Percentiles rank a stretch among this genome's conserved stretches.
phyloP scores from a whole-genome alignment of 352 stramenopile species.

The Vaucheria bursata region DNA sequence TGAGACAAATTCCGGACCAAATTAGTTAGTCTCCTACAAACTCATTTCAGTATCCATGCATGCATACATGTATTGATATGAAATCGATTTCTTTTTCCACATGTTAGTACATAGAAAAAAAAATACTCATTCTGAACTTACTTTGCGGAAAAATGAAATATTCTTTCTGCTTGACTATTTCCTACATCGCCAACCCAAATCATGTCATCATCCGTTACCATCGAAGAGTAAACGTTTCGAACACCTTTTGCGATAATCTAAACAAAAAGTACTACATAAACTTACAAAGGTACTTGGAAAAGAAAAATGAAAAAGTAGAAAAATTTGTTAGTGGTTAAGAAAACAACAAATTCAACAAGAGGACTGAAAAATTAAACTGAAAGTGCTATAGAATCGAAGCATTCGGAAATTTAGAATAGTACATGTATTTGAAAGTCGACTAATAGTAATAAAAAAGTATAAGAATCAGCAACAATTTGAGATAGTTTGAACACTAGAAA shows the following conservation, averaged over 20 bases:
- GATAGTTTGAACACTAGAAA: too few relatives aligned
- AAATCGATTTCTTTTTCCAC: background rate
- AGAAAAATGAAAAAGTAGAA: background rate
- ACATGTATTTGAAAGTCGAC: background rate
- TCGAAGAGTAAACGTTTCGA: background rate
- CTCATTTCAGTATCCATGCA: background rate
- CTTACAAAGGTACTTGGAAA: background rate
- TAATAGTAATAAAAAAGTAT: background rate
- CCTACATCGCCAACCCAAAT: background rate
- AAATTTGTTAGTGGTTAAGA: background rate
- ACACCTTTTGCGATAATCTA: background rate
- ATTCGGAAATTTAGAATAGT: background rate
- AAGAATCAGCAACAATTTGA: background rate
- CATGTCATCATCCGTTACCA: background rate
- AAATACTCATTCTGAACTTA: background rate
- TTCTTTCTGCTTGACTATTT: background rate
- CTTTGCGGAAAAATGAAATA: background rate
- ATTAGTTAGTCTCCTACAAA: background rate
- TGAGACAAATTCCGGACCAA: too few relatives aligned
- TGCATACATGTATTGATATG: background rate
- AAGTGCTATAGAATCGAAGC: background rate
- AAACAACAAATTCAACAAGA: background rate
- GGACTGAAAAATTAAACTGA: background rate
- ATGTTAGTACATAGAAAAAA: background rate
- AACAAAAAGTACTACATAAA: background rate